phyloP scores from a whole-genome alignment of 164 flowering plant genomes.

The Stephania yunnanensis region DNA sequence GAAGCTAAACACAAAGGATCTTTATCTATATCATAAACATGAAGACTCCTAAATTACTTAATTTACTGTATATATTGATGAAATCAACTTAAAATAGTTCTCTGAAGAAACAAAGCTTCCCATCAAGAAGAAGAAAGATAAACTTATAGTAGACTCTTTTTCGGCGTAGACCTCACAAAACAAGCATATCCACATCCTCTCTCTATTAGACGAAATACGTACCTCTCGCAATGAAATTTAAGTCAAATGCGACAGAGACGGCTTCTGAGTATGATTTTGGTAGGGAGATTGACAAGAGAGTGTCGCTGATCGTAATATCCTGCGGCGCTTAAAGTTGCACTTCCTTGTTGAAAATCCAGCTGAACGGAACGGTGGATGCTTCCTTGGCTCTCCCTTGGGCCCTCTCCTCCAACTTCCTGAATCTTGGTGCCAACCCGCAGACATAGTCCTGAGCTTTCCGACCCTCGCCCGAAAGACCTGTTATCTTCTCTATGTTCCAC shows the following conservation, averaged over 20 bases:
- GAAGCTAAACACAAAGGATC: neutral
- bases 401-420: slow-evolving; percentile 47
- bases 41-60: neutral
- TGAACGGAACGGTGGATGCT: slow-evolving; percentile 37
- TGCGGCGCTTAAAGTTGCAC: slow-evolving; percentile 31
- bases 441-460: slow-evolving; percentile 61
- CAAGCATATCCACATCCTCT: neutral
- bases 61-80: neutral
- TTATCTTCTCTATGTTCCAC: slow-evolving; percentile 55
- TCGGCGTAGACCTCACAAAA: neutral
- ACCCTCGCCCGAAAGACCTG: slow-evolving; percentile 62
- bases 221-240: neutral
- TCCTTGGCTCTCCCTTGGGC: slow-evolving; percentile 36
- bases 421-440: slow-evolving; percentile 49
- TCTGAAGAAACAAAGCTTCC: neutral
- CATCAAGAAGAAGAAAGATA: neutral
- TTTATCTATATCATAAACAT: neutral
- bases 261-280: neutral
- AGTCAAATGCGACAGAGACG: neutral
- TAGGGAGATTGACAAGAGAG: neutral
- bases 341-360: slow-evolving; percentile 58
- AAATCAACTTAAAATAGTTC: neutral
- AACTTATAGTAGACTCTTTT: neutral
- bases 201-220: neutral
- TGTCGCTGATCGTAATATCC: neutral